Conservation (phyloP, 352 stramenopile genomes). For the Phytophthora colocasiae region DNA sequence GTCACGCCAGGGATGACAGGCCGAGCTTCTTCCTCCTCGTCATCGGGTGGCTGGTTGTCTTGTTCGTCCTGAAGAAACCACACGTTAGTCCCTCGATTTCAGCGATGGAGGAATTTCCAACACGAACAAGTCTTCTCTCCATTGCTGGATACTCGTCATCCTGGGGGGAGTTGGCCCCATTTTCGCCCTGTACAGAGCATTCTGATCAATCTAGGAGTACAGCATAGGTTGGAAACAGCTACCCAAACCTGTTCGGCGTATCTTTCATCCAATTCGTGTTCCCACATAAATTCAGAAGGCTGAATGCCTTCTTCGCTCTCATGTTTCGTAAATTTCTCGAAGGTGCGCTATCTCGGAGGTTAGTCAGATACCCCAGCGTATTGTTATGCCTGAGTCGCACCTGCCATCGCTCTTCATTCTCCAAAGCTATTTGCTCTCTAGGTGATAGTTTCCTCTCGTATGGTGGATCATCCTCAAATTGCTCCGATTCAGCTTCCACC, state of each 20-base stretch:
- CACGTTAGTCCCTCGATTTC: neutral
- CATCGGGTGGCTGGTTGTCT: neutral
- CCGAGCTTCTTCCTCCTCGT: conserved; percentile 20
- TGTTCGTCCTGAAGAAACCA: conserved; percentile 2
- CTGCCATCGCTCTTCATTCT: conserved; percentile 24
- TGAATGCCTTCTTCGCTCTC: conserved; percentile 9
- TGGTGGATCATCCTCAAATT: neutral
- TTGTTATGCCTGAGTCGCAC: neutral
- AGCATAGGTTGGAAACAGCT: neutral
- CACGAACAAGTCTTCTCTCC: conserved; percentile 28
- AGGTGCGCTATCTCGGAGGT: neutral
- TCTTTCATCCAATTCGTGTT: conserved; percentile 1
- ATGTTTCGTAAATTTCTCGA: conserved; percentile 11
- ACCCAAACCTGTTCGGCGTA: conserved; percentile 1
- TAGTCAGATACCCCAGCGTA: neutral
- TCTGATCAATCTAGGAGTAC: neutral
- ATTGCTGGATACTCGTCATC: conserved; percentile 13
- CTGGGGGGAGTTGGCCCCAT: neutral
- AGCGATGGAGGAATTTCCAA: neutral
- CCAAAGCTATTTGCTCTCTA: conserved; percentile 8
- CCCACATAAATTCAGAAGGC: neutral
- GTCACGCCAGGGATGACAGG: conserved; percentile 45
- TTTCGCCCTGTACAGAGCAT: conserved; percentile 1
- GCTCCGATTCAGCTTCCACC: conserved; percentile 4
- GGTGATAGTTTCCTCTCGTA: conserved; percentile 15